Evolutionary conservation across 225 moss, liverwort and hornwort species (phyloP).

Genomic region (Ulota crispa): DNA sequence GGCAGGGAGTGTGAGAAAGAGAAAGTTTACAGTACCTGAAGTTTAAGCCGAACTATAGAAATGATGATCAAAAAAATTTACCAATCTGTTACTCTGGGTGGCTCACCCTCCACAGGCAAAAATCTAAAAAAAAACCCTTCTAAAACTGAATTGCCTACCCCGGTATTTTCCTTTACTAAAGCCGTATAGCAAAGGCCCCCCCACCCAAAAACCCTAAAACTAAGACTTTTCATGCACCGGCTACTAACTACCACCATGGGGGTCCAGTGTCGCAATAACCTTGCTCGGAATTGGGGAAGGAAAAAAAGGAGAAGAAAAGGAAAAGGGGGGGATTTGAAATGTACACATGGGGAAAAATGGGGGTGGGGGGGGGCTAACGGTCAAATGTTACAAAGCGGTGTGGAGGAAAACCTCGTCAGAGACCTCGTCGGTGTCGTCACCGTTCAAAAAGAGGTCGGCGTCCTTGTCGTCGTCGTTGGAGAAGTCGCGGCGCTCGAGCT

Average conservation of each 20-base stretch:
- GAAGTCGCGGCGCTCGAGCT: conserved; percentile 83
- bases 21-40: conserved; percentile 31
- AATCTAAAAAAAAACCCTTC: conserved; percentile 3
- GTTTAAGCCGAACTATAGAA: conserved; percentile 29
- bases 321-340: background rate
- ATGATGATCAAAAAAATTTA: conserved; percentile 24
- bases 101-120: conserved; percentile 12
- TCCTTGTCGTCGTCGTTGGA: conserved; percentile 78
- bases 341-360: conserved; percentile 35
- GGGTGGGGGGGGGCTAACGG: background rate
- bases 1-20: conserved; percentile 4
- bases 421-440: conserved; percentile 52
- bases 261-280: conserved; percentile 17
- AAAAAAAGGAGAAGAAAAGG: background rate
- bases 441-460: conserved; percentile 77
- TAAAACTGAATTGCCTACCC: conserved; percentile 25
- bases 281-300: background rate
- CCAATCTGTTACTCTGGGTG: conserved; percentile 33
- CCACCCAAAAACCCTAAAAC: conserved; percentile 12
- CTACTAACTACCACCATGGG: too few relatives aligned
- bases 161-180: conserved; percentile 22
- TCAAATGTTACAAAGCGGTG: conserved; percentile 70
- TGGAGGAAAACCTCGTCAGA: conserved; percentile 76
- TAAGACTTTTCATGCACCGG: background rate
- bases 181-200: conserved; percentile 27